phyloP scores from a whole-genome alignment of 1,284 basidiomycete genomes.

The Moesziomyces sp. region DNA sequence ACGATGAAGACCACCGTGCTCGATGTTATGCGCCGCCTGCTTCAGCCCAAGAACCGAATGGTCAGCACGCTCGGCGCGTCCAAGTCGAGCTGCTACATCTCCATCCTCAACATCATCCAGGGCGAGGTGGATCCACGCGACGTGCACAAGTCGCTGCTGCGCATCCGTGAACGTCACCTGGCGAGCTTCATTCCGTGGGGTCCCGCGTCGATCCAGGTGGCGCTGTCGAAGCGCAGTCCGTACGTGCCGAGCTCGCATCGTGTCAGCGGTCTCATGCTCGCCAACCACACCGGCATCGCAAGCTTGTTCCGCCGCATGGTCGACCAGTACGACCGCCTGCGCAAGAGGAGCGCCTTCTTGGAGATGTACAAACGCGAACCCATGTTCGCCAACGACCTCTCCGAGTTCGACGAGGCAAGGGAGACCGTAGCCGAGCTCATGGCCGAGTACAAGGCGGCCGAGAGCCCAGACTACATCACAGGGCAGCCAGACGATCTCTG shows the following conservation, averaged over 20 bases:
- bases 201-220: constrained; percentile 97
- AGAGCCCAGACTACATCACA: constrained; percentile 58
- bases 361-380: constrained; percentile 98
- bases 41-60: constrained; percentile 99
- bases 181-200: constrained; percentile 99
- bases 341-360: constrained; percentile 91
- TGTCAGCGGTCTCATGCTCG: constrained; percentile 97
- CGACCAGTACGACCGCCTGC: constrained; percentile 90
- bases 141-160: constrained; percentile 95
- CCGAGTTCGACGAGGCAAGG: constrained; percentile 64
- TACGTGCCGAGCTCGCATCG: constrained; percentile 87
- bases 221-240: constrained; percentile 88
- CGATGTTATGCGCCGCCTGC: constrained; percentile 96
- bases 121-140: constrained; percentile 97
- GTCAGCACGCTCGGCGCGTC: constrained; percentile 78
- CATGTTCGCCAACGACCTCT: constrained; percentile 62
- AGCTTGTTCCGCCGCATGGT: constrained; percentile 87
- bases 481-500: constrained; percentile 45
- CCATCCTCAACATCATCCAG: constrained; percentile 97
- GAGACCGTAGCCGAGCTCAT: constrained; percentile 65
- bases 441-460: constrained; percentile 65
- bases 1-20: constrained; percentile 73
- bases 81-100: constrained; percentile 78
- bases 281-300: constrained; percentile 97
- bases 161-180: constrained; percentile 94